Conservation (phyloP, 2,329 filamentous ascomycete species). For the Cordyceps cicadae region DNA sequence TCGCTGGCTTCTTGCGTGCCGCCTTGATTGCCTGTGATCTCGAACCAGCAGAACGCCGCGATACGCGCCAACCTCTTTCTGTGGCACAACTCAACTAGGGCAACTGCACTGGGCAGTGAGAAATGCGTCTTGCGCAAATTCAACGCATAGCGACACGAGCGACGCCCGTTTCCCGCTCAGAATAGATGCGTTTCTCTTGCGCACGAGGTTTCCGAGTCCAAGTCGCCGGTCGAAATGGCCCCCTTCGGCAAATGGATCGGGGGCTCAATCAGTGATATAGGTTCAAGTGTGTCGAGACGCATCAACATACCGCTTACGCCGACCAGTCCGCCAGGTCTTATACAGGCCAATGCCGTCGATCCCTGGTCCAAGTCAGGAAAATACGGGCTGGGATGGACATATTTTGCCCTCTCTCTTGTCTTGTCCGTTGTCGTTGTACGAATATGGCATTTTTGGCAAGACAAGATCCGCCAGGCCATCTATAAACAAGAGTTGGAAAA, state of each 20-base stretch:
- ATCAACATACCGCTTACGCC: constrained; percentile 53
- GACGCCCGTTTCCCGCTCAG: not conserved
- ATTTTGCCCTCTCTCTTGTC: constrained; percentile 70
- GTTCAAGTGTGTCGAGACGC: constrained; percentile 40
- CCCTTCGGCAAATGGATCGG: not conserved
- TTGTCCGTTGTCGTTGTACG: constrained; percentile 59
- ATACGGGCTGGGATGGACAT: constrained; percentile 81
- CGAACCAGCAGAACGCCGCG: not conserved
- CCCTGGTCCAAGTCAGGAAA: constrained; percentile 77
- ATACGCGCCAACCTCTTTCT: not conserved
- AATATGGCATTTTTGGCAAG: constrained; percentile 83
- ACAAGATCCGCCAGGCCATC: constrained; percentile 83
- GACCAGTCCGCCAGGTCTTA: constrained; percentile 51
- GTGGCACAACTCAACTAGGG: not conserved
- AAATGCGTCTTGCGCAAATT: not conserved
- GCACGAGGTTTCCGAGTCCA: not conserved
- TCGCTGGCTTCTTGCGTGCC: not conserved
- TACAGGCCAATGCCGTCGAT: constrained; percentile 59
- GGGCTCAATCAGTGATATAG: constrained; percentile 6
- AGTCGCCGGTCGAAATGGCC: constrained; percentile 6
- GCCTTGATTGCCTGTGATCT: not conserved
- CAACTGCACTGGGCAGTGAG: not conserved
- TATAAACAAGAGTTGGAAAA: constrained; percentile 75
- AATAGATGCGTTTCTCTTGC: not conserved
- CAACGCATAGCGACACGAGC: not conserved